Evolutionary conservation across 2,329 filamentous ascomycete species (phyloP), one percentile per base, ranked within the genome.

Genomic region (Penicillium glabrum): DNA sequence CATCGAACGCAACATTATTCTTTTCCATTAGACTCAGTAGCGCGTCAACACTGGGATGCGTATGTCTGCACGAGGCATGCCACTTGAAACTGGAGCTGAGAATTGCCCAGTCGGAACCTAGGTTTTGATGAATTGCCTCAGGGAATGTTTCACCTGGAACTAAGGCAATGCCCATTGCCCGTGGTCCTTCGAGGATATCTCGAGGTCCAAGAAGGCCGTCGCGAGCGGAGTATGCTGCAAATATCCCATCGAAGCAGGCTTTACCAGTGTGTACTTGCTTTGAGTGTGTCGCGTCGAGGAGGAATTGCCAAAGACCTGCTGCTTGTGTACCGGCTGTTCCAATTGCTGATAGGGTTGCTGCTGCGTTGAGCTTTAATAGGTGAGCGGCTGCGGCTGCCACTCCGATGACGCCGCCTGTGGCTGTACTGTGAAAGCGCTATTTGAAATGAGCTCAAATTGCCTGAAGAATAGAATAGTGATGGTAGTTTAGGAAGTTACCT

Each of bases 51-150:
- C 65, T 69, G 3, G 68, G 69, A 41, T 72, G 69, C 3, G 69
- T 72, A 53, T 72, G 69, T 23, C 69, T 61, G 54, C 69, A 72
- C 1, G 67, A 70, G 1, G 69, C 69, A 58, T 72, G 69, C 69
- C 69, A 72, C 47, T 72, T 72, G 48, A 72, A 72, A 48, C 70
- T 72, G 11, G 69, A 71, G 2, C 61, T 56, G 26, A 70, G 37
- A 29, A 72, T 53, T 1, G 68, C 61, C 48, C 60, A 72, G 1
- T 70, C 59, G 3, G 16, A 43, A 0, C 70, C 69, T 5, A 72
- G 61, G 35, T 67, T 57, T 13, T 53, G 53, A 43, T 69, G 61
- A 44, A 70, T 69, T 13, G 66, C 65, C 16, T 61, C 60, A 1
- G 66, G 63, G 7, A 58, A 55, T 9, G 65, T 62, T 10, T 56